Conservation (phyloP, 2,329 filamentous ascomycete genomes). For the Penicillium olsonii region DNA sequence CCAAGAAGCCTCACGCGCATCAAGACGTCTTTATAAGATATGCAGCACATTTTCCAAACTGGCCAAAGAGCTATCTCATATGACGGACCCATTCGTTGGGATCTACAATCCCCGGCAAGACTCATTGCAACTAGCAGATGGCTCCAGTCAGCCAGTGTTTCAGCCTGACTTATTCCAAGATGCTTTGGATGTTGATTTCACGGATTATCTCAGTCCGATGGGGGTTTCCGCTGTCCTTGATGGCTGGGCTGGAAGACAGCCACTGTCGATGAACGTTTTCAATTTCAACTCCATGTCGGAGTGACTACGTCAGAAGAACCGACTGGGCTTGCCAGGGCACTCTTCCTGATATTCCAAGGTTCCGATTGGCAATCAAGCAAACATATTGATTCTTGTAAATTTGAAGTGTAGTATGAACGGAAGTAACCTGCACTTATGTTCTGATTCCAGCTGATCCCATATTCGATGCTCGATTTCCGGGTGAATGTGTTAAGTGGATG, state of each 20-base stretch:
- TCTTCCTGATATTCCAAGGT: not conserved
- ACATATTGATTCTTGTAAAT: not conserved
- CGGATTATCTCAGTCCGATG: not conserved
- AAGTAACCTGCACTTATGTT: not conserved
- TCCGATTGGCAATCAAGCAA: not conserved
- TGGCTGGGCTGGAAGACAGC: not conserved
- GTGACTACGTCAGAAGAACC: not conserved
- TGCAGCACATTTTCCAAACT: constrained; percentile 16
- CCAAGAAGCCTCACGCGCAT: constrained; percentile 12
- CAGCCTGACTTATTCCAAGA: not conserved
- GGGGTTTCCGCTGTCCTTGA: not conserved
- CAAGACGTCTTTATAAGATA: constrained; percentile 15
- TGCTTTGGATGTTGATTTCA: not conserved
- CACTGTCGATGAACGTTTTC: not conserved
- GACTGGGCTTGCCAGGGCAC: not conserved
- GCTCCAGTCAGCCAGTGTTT: not conserved
- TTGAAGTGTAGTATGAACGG: not conserved
- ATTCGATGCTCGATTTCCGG: not conserved
- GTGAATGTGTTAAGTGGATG: not conserved
- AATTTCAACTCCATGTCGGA: not conserved
- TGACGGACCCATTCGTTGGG: constrained; percentile 6
- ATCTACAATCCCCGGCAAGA: constrained; percentile 14
- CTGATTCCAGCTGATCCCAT: not conserved
- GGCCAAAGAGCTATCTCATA: constrained; percentile 14
- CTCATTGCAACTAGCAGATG: constrained; percentile 7